Conservation (phyloP, 1,139 yeast species). For the Suhomyces bolitotheri region DNA sequence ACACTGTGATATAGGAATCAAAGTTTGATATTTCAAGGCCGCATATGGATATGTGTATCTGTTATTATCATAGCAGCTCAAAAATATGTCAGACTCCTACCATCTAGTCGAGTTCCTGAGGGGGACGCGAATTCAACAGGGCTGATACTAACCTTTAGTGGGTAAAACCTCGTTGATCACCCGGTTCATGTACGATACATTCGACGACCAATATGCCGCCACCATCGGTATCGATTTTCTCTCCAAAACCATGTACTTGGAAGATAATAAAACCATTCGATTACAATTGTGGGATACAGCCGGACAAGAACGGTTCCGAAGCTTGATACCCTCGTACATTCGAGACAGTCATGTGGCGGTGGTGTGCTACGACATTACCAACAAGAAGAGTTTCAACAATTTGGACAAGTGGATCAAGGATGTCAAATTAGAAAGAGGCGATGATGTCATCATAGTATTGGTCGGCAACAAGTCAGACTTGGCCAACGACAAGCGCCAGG, state of each 20-base stretch:
- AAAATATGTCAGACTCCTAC: too few species aligned
- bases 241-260: slow-evolving; percentile 70
- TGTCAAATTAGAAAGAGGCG: slow-evolving; percentile 74
- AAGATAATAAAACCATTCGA: slow-evolving; percentile 55
- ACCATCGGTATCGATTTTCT: slow-evolving; percentile 96
- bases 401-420: slow-evolving; percentile 54
- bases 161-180: slow-evolving; percentile 96
- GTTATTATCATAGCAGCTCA: too few species aligned
- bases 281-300: slow-evolving; percentile 60
- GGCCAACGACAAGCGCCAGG: slow-evolving; percentile 49
- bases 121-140: too few species aligned
- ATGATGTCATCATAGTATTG: slow-evolving; percentile 60
- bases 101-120: too few species aligned
- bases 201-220: slow-evolving; percentile 93
- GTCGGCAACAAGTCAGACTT: slow-evolving; percentile 85
- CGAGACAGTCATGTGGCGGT: slow-evolving; percentile 98
- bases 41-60: too few species aligned
- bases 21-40: too few species aligned
- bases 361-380: slow-evolving; percentile 90
- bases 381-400: slow-evolving; percentile 75
- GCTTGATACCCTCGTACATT: slow-evolving; percentile 77
- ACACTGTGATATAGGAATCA: too few species aligned
- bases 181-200: slow-evolving; percentile 97
- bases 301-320: slow-evolving; percentile 62
- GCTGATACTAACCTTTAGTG: slow-evolving; percentile 45